Evolutionary conservation across 2,329 filamentous ascomycete genomes (phyloP), one percentile per base, ranked within the genome.

Genomic region (Alternaria metachromatica): DNA sequence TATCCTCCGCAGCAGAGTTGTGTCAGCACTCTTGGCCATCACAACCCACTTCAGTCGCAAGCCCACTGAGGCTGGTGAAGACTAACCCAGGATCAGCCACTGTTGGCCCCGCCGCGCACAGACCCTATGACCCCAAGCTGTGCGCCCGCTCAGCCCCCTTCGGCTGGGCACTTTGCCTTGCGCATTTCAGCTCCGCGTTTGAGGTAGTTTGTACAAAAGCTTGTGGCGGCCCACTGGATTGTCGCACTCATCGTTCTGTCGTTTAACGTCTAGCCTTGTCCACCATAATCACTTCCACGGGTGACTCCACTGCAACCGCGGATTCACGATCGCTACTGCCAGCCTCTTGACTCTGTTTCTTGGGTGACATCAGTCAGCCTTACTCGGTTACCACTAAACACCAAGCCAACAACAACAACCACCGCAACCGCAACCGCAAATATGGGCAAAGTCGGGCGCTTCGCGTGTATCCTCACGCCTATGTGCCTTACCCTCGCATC

Each of bases 381-480:
- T 53, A 45, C 43, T 49, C 50, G 12, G 44, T 57, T 56, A 58
- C 58, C 51, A 44, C 55, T 41, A 60, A 41, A 43, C 30, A 51
- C 23, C 11, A 28, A 61, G 58, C 55, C 45, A 20, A 18, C 33
- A 26, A 25, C 43, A 57, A 37, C 28, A n/a, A n/a, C n/a, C n/a
- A 46, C 55, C 7, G 12, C 20, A 20, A 21, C 30, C 37, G 60
- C 56, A 11, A 66, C 68, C 69, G 72, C 71, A 73, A 84, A 66
- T 33, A 92, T 92, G 90, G 89, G 89, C 67, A 89, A 90, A 82
- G 85, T 87, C 76, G 94, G 93, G 72, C 89, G 95, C 77, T 88
- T 95, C 74, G 84, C 92, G 80, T 97, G 94, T 83, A 96, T 98
- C 82, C 88, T 92, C 82, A 84, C 94, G 84, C 95, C 95, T 64